Base-by-base conservation (phyloP, 2,329 filamentous ascomycete species). In the Penicillium brevicompactum region DNA sequence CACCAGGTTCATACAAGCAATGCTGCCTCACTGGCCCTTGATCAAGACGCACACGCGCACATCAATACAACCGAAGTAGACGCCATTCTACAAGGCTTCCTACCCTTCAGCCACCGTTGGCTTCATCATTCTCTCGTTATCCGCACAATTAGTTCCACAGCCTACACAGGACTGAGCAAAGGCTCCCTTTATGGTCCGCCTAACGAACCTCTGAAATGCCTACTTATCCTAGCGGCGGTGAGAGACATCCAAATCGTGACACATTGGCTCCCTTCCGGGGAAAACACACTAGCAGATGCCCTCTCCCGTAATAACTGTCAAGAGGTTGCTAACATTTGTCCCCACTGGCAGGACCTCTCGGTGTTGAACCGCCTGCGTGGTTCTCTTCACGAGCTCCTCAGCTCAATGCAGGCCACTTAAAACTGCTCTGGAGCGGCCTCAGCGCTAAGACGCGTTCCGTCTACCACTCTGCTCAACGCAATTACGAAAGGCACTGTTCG, bases 391-490 rank as follows among this genome's bases (percentile, higher is more conserved):
- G 44, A 47, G 34, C 50, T 47, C 37, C 49, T 53, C 27, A 53
- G 50, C 50, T 53, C 22, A 53, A 47, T 48, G n/a, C 37, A 22
- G 50, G 50, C 44, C 50, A 53, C 44, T 44, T 42, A 48, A 53
- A 51, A n/a, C n/a, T n/a, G 8, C 50, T 47, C 44, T 53, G 16
- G 44, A 47, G 22, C 37, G 44, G 50, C 16, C 50, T 53, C 37
- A 48, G 50, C 50, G 44, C 50, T n/a, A 53, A 48, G 24, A 53
- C 50, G n/a, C 50, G 50, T 47, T 53, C 50, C 50, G 44, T 47
- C 22, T 53, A 53, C 37, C 50, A 34, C 50, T 53, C 50, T 11
- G 37, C 47, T 48, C 44, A 47, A 31, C 44, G 44, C 13, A 53
- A 18, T 27, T 53, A 47, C 50, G 50, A 53, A 53, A 53, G 47